These are phyloP conservation scores for Apiospora sp. DNA, from an alignment of 2,329 filamentous ascomycete species.

Conservation along the genomic window DNA sequence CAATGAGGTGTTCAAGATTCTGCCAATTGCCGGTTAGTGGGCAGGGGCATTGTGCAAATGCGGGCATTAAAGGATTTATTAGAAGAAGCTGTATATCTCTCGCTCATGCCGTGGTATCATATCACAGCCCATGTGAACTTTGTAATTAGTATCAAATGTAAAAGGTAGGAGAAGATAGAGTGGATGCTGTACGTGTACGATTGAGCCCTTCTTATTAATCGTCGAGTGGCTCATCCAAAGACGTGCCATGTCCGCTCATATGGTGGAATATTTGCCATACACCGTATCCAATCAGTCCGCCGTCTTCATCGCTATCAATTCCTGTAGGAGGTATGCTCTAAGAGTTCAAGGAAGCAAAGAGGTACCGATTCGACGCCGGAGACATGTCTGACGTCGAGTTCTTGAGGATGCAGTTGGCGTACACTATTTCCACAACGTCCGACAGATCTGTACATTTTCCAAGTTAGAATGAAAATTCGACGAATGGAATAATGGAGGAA, in stretches of 20 bases:
- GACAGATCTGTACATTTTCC: not conserved
- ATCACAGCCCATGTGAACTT: not conserved
- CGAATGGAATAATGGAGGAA: too few species aligned
- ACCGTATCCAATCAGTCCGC: not conserved
- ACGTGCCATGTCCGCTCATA: too few species aligned
- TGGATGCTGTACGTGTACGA: not conserved
- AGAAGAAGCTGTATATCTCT: not conserved
- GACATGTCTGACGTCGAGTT: not conserved
- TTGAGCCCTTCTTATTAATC: not conserved
- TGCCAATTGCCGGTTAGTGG: not conserved
- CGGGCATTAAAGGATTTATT: not conserved
- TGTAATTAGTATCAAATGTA: not conserved
- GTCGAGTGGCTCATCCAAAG: too few species aligned
- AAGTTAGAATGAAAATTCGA: not conserved
- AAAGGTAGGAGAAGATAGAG: not conserved
- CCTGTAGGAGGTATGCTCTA: not conserved
- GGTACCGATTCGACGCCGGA: not conserved
- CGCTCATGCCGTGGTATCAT: not conserved
- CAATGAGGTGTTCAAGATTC: not conserved
- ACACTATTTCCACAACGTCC: not conserved
- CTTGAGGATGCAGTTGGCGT: conserved; percentile 24
- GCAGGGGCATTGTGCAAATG: not conserved
- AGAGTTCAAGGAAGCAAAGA: not conserved
- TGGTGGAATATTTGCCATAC: not conserved
- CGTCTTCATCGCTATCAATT: not conserved